phyloP scores from a whole-genome alignment of 768 basidiomycete species.

The Coprinellus micaceus region DNA sequence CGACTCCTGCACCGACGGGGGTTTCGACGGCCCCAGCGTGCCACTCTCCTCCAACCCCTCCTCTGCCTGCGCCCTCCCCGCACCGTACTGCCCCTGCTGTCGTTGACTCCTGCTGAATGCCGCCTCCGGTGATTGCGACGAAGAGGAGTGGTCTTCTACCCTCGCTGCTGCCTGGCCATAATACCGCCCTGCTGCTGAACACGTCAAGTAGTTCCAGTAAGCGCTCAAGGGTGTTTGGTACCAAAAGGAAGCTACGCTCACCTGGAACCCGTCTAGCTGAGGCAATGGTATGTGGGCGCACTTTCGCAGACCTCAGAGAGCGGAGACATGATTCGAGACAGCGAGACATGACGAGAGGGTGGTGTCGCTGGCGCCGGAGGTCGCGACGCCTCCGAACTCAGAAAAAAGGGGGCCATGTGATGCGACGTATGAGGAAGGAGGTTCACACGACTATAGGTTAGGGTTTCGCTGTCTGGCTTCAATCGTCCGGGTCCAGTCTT shows the following conservation, averaged over 20 bases:
- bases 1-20: constrained; percentile 6
- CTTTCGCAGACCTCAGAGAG: not conserved
- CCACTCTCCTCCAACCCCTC: constrained; percentile 8
- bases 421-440: too few species aligned
- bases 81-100: not conserved
- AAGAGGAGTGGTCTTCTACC: not conserved
- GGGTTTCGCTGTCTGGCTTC: too few species aligned
- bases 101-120: not conserved
- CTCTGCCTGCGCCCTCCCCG: not conserved
- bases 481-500: too few species aligned
- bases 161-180: not conserved
- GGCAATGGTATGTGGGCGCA: not conserved
- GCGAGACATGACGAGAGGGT: not conserved
- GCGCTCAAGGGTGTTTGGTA: not conserved
- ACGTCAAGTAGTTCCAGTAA: not conserved
- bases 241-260: not conserved
- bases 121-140: not conserved
- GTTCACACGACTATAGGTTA: too few species aligned
- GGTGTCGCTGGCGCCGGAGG: not conserved
- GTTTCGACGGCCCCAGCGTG: constrained; percentile 8
- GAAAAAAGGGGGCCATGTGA: constrained; percentile 8
- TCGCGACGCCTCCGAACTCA: not conserved
- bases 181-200: not conserved
- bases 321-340: constrained; percentile 3
- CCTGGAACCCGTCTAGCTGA: not conserved